phyloP scores from a whole-genome alignment of 208 protist species.

The Acanthamoeba culbertsoni region DNA sequence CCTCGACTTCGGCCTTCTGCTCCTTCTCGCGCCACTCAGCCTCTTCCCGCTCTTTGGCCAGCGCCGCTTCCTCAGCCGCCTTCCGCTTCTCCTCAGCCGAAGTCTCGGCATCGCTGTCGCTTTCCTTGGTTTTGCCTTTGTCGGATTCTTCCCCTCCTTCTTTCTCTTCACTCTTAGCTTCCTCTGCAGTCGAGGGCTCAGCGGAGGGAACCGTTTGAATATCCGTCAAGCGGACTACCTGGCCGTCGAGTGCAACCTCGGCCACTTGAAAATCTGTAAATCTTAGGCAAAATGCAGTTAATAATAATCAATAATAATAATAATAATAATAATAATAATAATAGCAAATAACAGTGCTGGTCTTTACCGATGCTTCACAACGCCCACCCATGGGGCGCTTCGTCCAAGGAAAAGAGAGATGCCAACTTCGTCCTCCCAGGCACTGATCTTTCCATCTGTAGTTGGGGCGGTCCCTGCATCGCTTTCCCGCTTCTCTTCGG shows the following conservation, averaged over 20 bases:
- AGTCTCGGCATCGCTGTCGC: not conserved
- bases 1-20: not conserved
- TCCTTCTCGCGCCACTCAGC: not conserved
- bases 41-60: not conserved
- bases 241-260: slow-evolving; percentile 36
- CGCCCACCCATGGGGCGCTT: not conserved
- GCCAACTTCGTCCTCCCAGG: not conserved
- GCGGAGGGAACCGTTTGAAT: not conserved
- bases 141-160: not conserved
- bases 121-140: not conserved
- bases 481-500: not conserved
- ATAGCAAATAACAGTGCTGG: not conserved
- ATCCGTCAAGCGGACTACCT: slow-evolving; percentile 4
- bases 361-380: slow-evolving; percentile 6
- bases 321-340: not conserved
- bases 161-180: not conserved
- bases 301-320: not conserved
- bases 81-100: not conserved
- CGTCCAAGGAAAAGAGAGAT: not conserved
- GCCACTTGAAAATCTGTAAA: slow-evolving; percentile 45
- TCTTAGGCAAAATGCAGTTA: not conserved
- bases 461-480: not conserved
- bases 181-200: not conserved
- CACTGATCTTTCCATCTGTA: not conserved
- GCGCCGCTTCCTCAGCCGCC: not conserved